These are phyloP conservation scores for Fistulina hepatica DNA, from an alignment of 1,284 basidiomycete species.

Conservation along the genomic window DNA sequence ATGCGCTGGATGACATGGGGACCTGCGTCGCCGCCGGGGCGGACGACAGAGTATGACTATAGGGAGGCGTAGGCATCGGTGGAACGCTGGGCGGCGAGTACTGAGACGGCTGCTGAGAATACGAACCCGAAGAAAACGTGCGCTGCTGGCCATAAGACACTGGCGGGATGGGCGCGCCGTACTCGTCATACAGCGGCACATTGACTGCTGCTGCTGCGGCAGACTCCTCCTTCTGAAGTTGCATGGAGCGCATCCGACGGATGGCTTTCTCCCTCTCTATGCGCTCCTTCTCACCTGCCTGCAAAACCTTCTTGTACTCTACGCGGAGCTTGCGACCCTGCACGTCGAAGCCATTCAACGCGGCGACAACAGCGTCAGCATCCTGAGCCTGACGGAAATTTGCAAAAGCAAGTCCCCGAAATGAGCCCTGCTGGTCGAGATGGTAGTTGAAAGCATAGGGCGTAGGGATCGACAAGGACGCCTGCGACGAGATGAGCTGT, in stretches of 20 bases:
- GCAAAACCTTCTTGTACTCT: constrained; percentile 98
- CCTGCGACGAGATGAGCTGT: constrained; percentile 32
- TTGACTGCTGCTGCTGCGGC: constrained; percentile 27
- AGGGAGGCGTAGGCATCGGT: constrained; percentile 50
- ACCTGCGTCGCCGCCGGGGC: constrained; percentile 29
- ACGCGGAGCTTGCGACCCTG: constrained; percentile 97
- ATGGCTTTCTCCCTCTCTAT: constrained; percentile 99
- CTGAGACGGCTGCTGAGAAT: constrained; percentile 47
- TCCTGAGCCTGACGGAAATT: constrained; percentile 91
- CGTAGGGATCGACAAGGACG: constrained; percentile 87
- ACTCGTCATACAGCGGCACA: constrained; percentile 60
- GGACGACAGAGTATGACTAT: constrained; percentile 38
- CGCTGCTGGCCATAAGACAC: constrained; percentile 57
- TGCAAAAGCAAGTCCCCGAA: constrained; percentile 96
- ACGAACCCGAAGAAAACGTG: no score
- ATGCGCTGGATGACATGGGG: constrained; percentile 43
- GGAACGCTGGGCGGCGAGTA: constrained; percentile 50
- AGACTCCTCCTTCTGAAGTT: constrained; percentile 68
- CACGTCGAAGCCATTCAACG: constrained; percentile 91
- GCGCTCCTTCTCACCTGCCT: constrained; percentile 97
- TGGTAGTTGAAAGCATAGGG: constrained; percentile 99
- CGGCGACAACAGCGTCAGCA: constrained; percentile 92
- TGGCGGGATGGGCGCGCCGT: constrained; percentile 43
- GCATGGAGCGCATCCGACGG: constrained; percentile 94
- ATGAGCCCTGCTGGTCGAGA: constrained; percentile 88